phyloP scores from a whole-genome alignment of 2,329 filamentous ascomycete species.

The Pestalotiopsis sp. region DNA sequence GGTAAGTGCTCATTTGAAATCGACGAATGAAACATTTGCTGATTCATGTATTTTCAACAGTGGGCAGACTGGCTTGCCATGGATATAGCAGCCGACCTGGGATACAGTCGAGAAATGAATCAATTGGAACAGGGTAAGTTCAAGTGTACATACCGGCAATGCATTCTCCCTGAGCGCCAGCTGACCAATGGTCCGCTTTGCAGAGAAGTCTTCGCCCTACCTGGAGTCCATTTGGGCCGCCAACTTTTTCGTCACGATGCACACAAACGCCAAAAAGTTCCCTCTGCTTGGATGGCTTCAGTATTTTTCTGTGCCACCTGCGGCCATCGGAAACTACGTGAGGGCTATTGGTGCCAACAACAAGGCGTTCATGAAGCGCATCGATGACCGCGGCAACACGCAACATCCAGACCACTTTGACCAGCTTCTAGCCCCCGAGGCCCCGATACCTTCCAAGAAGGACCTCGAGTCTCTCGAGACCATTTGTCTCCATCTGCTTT shows the following conservation, averaged over 20 bases:
- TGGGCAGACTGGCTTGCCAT: conserved; percentile 26
- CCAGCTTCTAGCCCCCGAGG: conserved; percentile 21
- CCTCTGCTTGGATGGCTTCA: conserved; percentile 20
- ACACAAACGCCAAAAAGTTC: conserved; percentile 19
- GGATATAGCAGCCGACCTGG: conserved; percentile 24
- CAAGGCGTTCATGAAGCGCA: conserved; percentile 20
- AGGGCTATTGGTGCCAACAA: conserved; percentile 17
- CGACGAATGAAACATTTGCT: not conserved
- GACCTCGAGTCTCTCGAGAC: not conserved
- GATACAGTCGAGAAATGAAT: not conserved
- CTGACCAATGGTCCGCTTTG: not conserved
- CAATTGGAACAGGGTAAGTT: not conserved
- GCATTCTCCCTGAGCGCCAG: not conserved
- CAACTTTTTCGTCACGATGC: conserved; percentile 16
- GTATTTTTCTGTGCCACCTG: conserved; percentile 20
- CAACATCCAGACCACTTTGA: conserved; percentile 28
- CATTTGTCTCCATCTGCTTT: conserved; percentile 20
- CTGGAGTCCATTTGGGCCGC: conserved; percentile 14
- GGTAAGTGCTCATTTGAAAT: not conserved
- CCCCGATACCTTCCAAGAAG: conserved; percentile 4
- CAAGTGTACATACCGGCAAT: not conserved
- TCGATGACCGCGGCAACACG: conserved; percentile 22
- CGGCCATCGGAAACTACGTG: not conserved
- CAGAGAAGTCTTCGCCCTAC: conserved; percentile 15
- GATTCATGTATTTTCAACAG: not conserved